Base-by-base conservation (phyloP, 495 filamentous ascomycete species). In the Parathielavia hyrcaniae region DNA sequence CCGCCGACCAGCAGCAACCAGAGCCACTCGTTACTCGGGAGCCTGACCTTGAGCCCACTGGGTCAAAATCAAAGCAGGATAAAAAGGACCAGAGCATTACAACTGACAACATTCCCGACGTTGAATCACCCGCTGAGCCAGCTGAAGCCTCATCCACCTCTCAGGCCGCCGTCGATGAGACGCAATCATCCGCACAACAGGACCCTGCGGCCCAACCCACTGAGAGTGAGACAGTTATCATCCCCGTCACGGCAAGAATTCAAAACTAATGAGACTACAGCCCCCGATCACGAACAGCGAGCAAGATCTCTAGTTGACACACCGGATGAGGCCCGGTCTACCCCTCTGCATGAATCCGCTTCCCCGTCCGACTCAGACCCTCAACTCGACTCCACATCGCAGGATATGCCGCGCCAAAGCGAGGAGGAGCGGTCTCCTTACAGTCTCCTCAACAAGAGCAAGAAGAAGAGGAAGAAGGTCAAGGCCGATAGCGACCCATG, bases 401-500 rank as follows among this genome's bases (percentile, higher is more conserved):
- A 43, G 30, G 49, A 59, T 44, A 64, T 66, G 64, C 43, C 61
- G 22, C 32, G 44, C 50, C 55, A 59, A 14, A 36, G 20, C 26
- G 54, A 52, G 8, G 58, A 61, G 30, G 57, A 61, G 32, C 53
- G 58, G 22, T 59, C 65, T 1, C 63, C 56, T 11, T 66, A 68
- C 54, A 68, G 63, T 52, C 64, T 69, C 36, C 55, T 55, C 22
- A 67, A 61, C 57, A 63, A 64, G 55, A 61, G 63, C 48, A 68
- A 66, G 50, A 66, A 69, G 60, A 71, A 65, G 60, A 41, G 50
- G 38, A 50, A 53, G 5, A 57, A 55, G 57, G 43, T 59, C 55
- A 61, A 57, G 40, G 43, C 53, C 2, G 57, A 60, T 2, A 38
- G 59, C 10, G 65, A 66, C 17, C 58, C 64, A 43, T 67, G 62